A percentile compares a stretch with the other conserved stretches of the same genome.
Evolutionary conservation across 2,329 filamentous ascomycete species (phyloP).

Genomic region (Cytospora piceicola): DNA sequence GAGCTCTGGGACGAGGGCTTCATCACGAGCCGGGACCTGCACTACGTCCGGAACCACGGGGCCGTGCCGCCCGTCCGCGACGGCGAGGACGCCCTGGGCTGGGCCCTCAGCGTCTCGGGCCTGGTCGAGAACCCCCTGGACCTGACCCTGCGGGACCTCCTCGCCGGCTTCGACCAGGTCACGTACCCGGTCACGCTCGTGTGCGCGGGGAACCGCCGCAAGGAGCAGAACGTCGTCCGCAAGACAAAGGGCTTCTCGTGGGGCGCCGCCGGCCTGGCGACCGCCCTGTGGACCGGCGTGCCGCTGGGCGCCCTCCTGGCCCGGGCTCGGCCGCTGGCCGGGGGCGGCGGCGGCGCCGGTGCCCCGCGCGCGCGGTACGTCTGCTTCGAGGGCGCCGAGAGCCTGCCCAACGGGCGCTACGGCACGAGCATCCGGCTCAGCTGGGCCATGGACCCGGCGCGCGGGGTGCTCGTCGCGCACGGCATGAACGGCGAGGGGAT

Average conservation of each 20-base stretch:
- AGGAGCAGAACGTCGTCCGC: slow-evolving; percentile 88
- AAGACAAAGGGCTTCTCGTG: slow-evolving; percentile 96
- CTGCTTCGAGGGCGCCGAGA: slow-evolving; percentile 90
- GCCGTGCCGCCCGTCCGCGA: slow-evolving; percentile 71
- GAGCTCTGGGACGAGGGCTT: slow-evolving; percentile 81
- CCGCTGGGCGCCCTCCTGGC: slow-evolving; percentile 72
- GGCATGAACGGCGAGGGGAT: slow-evolving; percentile 88
- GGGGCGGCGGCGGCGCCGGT: slow-evolving; percentile 36
- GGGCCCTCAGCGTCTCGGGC: slow-evolving; percentile 84
- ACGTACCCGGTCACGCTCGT: slow-evolving; percentile 88
- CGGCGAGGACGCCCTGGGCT: slow-evolving; percentile 73
- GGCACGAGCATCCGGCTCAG: slow-evolving; percentile 87
- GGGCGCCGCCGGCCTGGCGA: slow-evolving; percentile 86
- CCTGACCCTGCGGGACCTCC: slow-evolving; percentile 72
- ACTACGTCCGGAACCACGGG: slow-evolving; percentile 92
- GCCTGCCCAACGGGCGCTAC: slow-evolving; percentile 85
- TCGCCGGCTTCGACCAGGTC: slow-evolving; percentile 76
- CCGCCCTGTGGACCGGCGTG: slow-evolving; percentile 85
- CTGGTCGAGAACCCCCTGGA: slow-evolving; percentile 77
- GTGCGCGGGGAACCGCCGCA: slow-evolving; percentile 88
- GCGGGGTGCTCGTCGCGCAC: slow-evolving; percentile 84
- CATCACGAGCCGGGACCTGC: slow-evolving; percentile 82
- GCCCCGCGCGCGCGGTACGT: slow-evolving; percentile 71
- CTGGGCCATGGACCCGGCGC: slow-evolving; percentile 83
- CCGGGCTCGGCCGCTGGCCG: slow-evolving; percentile 48